Evolutionary conservation across 208 protist genomes (phyloP).

Genomic region (Leishmania gerbilli): DNA sequence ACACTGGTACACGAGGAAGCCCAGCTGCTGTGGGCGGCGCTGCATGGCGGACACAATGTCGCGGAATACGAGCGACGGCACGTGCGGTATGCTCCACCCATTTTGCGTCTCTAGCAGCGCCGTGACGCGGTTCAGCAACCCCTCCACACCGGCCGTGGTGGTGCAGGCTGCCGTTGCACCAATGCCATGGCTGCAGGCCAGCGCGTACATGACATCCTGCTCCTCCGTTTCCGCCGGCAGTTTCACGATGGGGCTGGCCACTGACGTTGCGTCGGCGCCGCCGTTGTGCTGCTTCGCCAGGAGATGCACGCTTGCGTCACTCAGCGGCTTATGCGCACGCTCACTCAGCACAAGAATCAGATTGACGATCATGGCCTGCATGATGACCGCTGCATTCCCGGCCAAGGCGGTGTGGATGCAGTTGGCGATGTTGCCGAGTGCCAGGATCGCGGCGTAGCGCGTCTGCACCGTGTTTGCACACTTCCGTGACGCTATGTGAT

Average conservation of each 20-base stretch:
- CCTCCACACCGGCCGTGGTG: slow-evolving; percentile 50
- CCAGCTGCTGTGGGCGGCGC: slow-evolving; percentile 56
- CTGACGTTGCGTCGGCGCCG: slow-evolving; percentile 4
- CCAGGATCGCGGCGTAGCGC: slow-evolving; percentile 62
- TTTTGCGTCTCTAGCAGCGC: slow-evolving; percentile 48
- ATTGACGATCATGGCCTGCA: slow-evolving; percentile 57
- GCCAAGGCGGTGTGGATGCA: slow-evolving; percentile 57
- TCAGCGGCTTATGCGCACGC: slow-evolving; percentile 31
- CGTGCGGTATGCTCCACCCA: slow-evolving; percentile 48
- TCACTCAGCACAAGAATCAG: slow-evolving; percentile 48
- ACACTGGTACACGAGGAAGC: slow-evolving; percentile 62
- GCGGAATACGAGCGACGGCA: slow-evolving; percentile 59
- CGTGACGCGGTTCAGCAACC: slow-evolving; percentile 46
- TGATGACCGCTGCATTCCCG: slow-evolving; percentile 34
- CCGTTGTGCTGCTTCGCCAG: slow-evolving; percentile 23
- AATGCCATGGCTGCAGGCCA: slow-evolving; percentile 52
- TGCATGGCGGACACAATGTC: slow-evolving; percentile 61
- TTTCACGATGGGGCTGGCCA: slow-evolving; percentile 28
- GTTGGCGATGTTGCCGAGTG: slow-evolving; percentile 51
- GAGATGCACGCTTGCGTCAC: slow-evolving; percentile 19
- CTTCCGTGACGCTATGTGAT: slow-evolving; percentile 26
- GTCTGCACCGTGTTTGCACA: slow-evolving; percentile 37
- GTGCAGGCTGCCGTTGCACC: slow-evolving; percentile 63
- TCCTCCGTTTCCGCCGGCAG: slow-evolving; percentile 42
- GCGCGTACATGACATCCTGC: slow-evolving; percentile 36